Percentiles rank a stretch among this genome's conserved stretches.
These are phyloP conservation scores for Epichloe glyceriae DNA, from an alignment of 2,329 filamentous ascomycete genomes.

Conservation along the genomic window DNA sequence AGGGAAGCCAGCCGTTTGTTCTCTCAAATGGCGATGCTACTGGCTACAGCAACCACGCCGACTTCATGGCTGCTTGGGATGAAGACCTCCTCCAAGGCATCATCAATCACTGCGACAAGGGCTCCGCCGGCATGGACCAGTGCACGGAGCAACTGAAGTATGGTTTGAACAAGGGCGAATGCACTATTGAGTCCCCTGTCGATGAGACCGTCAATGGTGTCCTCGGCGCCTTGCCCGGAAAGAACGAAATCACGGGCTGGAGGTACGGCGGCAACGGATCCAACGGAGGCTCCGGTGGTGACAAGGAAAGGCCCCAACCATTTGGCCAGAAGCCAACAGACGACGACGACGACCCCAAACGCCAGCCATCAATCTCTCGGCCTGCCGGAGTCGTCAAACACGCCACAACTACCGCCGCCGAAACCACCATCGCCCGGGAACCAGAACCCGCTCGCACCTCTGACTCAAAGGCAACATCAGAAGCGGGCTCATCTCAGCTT, in stretches of 20 bases:
- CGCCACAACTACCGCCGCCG: neutral
- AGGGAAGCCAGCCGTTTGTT: conserved; percentile 50
- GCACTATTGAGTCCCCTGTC: conserved; percentile 35
- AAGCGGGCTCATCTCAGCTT: conserved; percentile 8
- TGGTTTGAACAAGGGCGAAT: conserved; percentile 37
- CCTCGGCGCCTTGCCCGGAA: conserved; percentile 38
- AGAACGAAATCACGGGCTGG: conserved; percentile 42
- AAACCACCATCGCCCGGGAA: neutral
- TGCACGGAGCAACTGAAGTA: conserved; percentile 36
- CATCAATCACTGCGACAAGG: conserved; percentile 52
- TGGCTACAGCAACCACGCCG: conserved; percentile 56
- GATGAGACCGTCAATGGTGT: conserved; percentile 31
- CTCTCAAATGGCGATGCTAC: conserved; percentile 57
- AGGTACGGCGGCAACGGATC: conserved; percentile 21
- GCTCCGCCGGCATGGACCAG: conserved; percentile 45
- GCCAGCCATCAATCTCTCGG: neutral
- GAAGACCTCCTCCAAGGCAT: conserved; percentile 49
- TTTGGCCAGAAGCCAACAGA: neutral
- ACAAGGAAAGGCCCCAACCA: neutral
- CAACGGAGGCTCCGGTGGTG: conserved; percentile 4
- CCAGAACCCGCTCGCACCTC: neutral
- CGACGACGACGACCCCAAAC: neutral
- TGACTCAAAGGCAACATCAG: conserved; percentile 6
- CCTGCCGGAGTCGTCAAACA: neutral
- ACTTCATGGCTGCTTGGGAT: conserved; percentile 66